Conservation (phyloP, 73 alveolate species). For the Paramecium biaurelia region DNA sequence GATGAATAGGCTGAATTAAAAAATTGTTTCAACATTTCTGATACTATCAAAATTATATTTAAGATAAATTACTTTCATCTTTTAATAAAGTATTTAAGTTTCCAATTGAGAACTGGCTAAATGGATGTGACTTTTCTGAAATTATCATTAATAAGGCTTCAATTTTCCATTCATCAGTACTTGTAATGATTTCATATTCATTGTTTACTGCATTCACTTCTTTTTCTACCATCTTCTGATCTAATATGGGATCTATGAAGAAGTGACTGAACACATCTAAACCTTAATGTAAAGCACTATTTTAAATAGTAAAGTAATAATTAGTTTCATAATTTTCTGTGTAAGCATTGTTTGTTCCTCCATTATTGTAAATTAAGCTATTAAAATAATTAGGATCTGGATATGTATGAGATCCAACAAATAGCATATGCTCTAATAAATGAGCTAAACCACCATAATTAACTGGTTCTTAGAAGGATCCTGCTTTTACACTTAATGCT, state of each 20-base stretch:
- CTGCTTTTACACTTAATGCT: slow-evolving; percentile 74
- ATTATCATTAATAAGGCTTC: neutral
- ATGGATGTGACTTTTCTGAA: neutral
- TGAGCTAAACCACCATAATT: slow-evolving; percentile 76
- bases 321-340: slow-evolving; percentile 44
- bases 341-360: slow-evolving; percentile 58
- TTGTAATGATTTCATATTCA: slow-evolving; percentile 29
- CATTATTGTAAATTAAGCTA: neutral
- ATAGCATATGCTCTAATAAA: slow-evolving; percentile 75
- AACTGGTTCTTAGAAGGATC: slow-evolving; percentile 66
- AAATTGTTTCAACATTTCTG: neutral
- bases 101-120: neutral
- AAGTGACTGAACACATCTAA: slow-evolving; percentile 50
- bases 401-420: slow-evolving; percentile 57
- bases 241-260: slow-evolving; percentile 55
- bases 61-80: neutral
- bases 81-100: neutral
- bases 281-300: neutral
- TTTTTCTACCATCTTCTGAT: slow-evolving; percentile 3
- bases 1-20: neutral
- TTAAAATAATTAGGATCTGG: slow-evolving; percentile 47
- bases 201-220: slow-evolving; percentile 59
- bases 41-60: neutral
- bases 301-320: slow-evolving; percentile 9
- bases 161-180: slow-evolving; percentile 51